Evolutionary conservation across 1,139 yeast species (phyloP), one percentile per base, ranked within the genome.

Genomic region (Blastobotrys aristatus): DNA sequence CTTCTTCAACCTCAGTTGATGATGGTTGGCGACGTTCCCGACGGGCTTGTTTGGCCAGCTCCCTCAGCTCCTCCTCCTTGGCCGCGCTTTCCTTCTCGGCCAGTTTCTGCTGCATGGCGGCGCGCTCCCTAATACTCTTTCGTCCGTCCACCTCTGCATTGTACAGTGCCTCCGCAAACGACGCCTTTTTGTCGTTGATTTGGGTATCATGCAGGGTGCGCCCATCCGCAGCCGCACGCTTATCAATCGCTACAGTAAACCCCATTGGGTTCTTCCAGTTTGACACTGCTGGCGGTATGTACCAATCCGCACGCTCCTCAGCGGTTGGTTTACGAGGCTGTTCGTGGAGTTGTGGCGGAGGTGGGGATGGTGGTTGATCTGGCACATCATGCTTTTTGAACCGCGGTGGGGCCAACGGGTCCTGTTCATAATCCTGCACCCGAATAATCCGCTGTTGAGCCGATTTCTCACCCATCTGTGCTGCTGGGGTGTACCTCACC

Each of bases 221-320:
- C 1, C 79, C 80, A 52, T 76, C 79, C 7, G 83, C 82, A 4
- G 83, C 78, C 53, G 84, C 71, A 51, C 97, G 71, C 60, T 85
- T 84, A 49, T 89, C 96, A 40, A 92, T 66, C 0, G 86, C 81
- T 43, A 90, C 83, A 0, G 96, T 81, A 63, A 82, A 89, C 3
- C 98, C 97, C 56, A 85, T 84, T 22, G 92, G 88, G 63, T 92
- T 92, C 65, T 90, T 90, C 98, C 98, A 92, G 64, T 88, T 89
- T 1, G 97, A 90, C 0, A 92, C 78, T 1, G 95, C 89, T 0
- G 96, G 83, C 0, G 98, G 97, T 26, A 92, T 88, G 44, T 76
- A 75, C 97, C 97, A 92, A 52, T 80, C 77, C 32, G 77, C 81
- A 51, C 82, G 83, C 50, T 89, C 96, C 57, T 84, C 88, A 35